A percentile compares a stretch with the other conserved stretches of the same genome.
These are phyloP conservation scores for Sarcodon sp. DNA, from an alignment of 768 basidiomycete genomes.

Conservation along the genomic window DNA sequence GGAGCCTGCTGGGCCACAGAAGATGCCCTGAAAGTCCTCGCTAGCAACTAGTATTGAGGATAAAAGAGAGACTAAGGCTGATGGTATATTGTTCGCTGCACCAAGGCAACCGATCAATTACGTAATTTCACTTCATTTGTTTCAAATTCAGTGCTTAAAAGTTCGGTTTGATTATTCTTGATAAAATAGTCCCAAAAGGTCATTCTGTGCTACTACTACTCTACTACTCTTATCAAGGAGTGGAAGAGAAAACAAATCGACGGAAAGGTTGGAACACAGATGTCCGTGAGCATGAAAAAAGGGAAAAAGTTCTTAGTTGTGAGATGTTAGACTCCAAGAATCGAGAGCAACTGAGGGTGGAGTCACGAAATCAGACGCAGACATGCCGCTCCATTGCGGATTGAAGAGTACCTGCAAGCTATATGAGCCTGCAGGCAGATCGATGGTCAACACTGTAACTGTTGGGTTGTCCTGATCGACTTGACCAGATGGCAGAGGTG, in stretches of 20 bases:
- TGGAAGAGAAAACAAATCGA: background rate
- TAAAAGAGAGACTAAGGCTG: background rate
- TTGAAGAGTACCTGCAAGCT: slow-evolving; percentile 80
- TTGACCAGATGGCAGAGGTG: slow-evolving; percentile 40
- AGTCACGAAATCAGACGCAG: slow-evolving; percentile 45
- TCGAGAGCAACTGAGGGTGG: slow-evolving; percentile 61
- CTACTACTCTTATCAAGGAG: too few species aligned
- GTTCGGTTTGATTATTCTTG: too few species aligned
- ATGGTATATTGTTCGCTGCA: background rate
- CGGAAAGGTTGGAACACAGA: background rate
- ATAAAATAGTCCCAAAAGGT: too few species aligned
- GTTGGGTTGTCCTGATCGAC: slow-evolving; percentile 66
- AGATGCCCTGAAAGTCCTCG: too few species aligned
- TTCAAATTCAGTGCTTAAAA: too few species aligned
- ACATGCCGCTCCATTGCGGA: slow-evolving; percentile 81
- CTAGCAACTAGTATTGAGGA: background rate
- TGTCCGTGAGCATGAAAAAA: background rate
- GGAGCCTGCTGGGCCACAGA: too few species aligned
- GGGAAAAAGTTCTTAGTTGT: slow-evolving; percentile 26
- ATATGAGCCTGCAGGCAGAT: slow-evolving; percentile 52
- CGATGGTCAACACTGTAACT: slow-evolving; percentile 71
- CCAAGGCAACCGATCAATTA: too few species aligned
- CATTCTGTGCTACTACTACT: too few species aligned
- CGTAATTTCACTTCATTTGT: too few species aligned
- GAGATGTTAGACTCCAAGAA: slow-evolving; percentile 71